Evolutionary conservation across 495 filamentous ascomycete genomes (phyloP).

Genomic region (Penicillium waksmanii): DNA sequence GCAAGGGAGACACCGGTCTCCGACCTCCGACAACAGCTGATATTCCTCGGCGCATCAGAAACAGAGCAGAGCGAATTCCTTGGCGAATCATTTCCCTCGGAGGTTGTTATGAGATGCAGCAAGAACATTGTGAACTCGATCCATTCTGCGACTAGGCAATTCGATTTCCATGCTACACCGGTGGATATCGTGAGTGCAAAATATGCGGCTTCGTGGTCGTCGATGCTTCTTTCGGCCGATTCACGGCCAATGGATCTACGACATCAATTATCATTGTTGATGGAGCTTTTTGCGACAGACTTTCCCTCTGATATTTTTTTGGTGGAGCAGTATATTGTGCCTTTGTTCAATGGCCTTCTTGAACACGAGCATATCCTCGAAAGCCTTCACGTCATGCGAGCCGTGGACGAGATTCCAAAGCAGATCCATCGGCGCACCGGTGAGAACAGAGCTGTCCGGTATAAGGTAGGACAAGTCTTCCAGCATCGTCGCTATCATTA

Average conservation of each 20-base stretch:
- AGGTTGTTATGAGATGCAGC: slow-evolving; percentile 75
- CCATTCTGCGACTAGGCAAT: slow-evolving; percentile 33
- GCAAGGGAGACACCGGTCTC: slow-evolving; percentile 65
- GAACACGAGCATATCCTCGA: slow-evolving; percentile 52
- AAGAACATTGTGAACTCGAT: slow-evolving; percentile 77
- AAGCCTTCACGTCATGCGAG: slow-evolving; percentile 59
- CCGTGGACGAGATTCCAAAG: slow-evolving; percentile 63
- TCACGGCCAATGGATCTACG: slow-evolving; percentile 56
- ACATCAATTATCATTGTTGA: slow-evolving; percentile 67
- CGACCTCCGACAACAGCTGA: slow-evolving; percentile 62
- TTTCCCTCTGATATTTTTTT: slow-evolving; percentile 66
- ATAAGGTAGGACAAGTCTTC: slow-evolving; percentile 83
- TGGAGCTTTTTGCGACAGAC: slow-evolving; percentile 66
- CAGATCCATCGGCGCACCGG: slow-evolving; percentile 49
- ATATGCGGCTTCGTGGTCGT: slow-evolving; percentile 80
- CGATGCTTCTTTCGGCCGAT: slow-evolving; percentile 60
- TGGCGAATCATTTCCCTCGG: slow-evolving; percentile 57
- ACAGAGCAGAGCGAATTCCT: slow-evolving; percentile 60
- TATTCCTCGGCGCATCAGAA: slow-evolving; percentile 61
- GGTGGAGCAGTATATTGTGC: slow-evolving; percentile 65
- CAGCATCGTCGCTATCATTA: slow-evolving; percentile 81
- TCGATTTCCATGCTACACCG: slow-evolving; percentile 4
- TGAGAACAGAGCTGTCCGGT: slow-evolving; percentile 55
- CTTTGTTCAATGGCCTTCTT: slow-evolving; percentile 52
- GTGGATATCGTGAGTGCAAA: slow-evolving; percentile 66